A percentile compares a stretch with the other conserved stretches of the same genome.
Conservation (phyloP, 2,329 filamentous ascomycete species). For the Thielaviopsis euricoi region DNA sequence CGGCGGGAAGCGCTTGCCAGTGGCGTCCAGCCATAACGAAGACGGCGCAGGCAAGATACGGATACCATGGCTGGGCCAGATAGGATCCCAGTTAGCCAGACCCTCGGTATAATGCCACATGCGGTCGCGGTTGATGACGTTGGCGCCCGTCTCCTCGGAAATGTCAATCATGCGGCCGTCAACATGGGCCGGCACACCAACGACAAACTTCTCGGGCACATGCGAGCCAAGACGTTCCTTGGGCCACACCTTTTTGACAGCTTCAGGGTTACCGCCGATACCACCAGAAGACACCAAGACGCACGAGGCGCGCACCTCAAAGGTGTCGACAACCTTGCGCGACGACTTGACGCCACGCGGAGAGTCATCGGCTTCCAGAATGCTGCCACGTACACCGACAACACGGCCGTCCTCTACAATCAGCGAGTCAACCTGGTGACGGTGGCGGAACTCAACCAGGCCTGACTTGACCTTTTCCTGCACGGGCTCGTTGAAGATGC, state of each 20-base stretch:
- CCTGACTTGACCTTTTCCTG: constrained; percentile 33
- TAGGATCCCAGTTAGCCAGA: constrained; percentile 42
- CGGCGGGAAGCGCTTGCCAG: constrained; percentile 38
- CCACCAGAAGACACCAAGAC: constrained; percentile 41
- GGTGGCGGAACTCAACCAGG: constrained; percentile 36
- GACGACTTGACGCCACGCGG: constrained; percentile 35
- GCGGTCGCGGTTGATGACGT: constrained; percentile 41
- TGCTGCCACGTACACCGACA: constrained; percentile 33
- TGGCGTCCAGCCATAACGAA: constrained; percentile 45
- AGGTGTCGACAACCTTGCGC: constrained; percentile 29
- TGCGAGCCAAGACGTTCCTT: constrained; percentile 37
- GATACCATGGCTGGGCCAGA: constrained; percentile 45
- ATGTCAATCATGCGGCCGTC: constrained; percentile 47
- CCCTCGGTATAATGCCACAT: constrained; percentile 55
- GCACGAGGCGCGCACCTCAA: constrained; percentile 35
- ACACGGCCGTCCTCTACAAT: constrained; percentile 37
- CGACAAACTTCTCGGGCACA: constrained; percentile 37
- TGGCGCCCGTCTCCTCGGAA: constrained; percentile 32
- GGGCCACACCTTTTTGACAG: constrained; percentile 42
- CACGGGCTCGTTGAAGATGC: constrained; percentile 40
- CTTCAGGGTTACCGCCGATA: constrained; percentile 45
- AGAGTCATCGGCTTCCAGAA: constrained; percentile 34
- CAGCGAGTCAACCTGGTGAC: constrained; percentile 40
- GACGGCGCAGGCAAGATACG: constrained; percentile 43
- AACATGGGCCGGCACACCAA: constrained; percentile 47